Base-by-base conservation (phyloP, 129 eudicot species). In the Pittosporum tobira region DNA sequence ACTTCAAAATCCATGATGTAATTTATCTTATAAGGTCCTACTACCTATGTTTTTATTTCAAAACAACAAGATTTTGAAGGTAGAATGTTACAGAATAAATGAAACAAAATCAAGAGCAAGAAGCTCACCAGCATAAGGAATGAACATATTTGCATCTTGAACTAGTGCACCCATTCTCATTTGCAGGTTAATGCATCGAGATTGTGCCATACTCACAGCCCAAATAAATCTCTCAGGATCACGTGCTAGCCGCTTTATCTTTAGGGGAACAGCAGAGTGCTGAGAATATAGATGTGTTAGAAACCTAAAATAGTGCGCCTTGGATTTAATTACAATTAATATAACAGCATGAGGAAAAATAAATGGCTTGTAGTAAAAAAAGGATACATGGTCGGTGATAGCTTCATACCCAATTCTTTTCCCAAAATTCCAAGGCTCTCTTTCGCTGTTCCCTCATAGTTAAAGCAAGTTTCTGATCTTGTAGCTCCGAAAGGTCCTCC, bases 151-250 rank as follows among this genome's bases (percentile, higher is more conserved):
- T 71, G 96, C 73, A 78, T 91, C 79, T 61, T 91, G 94, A 72
- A 78, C 76, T 63, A 91, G 73, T 24, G 98, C 84, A 21, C 98
- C 96, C 5, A 91, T 67, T 75, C 96, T 80, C 25, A 80, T 76
- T 79, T 73, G 76, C 73, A 73, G 59, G 73, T 77, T 81, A 44
- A 87, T 83, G 61, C 86, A 81, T 65, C 98, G 84, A 65, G 94
- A 67, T 58, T 91, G 98, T 18, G 96, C 98, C 78, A 91, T 86
- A 73, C 88, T 72, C 77, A 91, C 68, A 40, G 98, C 98, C 98
- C 98, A 91, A 60, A 91, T 53, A 70, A 91, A 91, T 81, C 98
- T 80, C 72, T 91, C 85, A 21, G 94, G 83, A 19, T 83, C 94
- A 65, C 72, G 81, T 57, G 98, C 98, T 62, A 91, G 95, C 44